A percentile compares a stretch with the other conserved stretches of the same genome.
Conservation (phyloP, 202 grass and related monocot species). For the Saccharum hybrid region DNA sequence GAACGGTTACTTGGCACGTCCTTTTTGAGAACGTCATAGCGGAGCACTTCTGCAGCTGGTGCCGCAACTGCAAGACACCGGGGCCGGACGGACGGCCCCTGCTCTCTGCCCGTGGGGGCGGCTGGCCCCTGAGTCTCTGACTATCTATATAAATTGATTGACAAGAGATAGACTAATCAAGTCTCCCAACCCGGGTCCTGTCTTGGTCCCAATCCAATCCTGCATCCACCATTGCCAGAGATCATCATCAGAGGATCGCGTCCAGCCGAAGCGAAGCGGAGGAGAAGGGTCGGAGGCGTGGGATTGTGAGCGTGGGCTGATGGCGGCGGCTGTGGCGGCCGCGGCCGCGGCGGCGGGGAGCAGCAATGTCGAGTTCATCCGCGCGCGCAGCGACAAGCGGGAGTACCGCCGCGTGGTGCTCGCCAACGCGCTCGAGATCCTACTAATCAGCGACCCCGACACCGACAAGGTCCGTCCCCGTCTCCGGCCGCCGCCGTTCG, state of each 20-base stretch:
- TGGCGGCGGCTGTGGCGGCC: background rate
- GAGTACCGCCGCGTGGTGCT: slow-evolving; percentile 86
- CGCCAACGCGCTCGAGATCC: slow-evolving; percentile 67
- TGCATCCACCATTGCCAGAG: no score
- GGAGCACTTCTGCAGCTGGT: no score
- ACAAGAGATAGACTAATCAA: no score
- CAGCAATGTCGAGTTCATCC: slow-evolving; percentile 80
- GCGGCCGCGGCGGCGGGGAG: background rate
- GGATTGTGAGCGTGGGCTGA: background rate
- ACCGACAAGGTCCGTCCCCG: slow-evolving; percentile 74
- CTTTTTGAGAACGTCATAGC: no score
- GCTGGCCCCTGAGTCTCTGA: no score
- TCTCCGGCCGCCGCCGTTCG: background rate
- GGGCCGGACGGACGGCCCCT: no score
- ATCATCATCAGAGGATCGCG: background rate
- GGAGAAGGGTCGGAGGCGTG: background rate
- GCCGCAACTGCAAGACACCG: no score
- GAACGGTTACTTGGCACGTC: no score
- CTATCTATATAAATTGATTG: no score
- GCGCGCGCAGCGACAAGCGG: slow-evolving; percentile 75
- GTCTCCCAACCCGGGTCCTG: no score
- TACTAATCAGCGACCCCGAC: slow-evolving; percentile 84
- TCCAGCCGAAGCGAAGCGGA: background rate
- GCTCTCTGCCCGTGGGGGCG: no score
- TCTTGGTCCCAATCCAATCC: no score